A percentile compares a stretch with the other conserved stretches of the same genome.
These are phyloP conservation scores for Lentinula raphanica DNA, from an alignment of 768 basidiomycete species.

Conservation along the genomic window DNA sequence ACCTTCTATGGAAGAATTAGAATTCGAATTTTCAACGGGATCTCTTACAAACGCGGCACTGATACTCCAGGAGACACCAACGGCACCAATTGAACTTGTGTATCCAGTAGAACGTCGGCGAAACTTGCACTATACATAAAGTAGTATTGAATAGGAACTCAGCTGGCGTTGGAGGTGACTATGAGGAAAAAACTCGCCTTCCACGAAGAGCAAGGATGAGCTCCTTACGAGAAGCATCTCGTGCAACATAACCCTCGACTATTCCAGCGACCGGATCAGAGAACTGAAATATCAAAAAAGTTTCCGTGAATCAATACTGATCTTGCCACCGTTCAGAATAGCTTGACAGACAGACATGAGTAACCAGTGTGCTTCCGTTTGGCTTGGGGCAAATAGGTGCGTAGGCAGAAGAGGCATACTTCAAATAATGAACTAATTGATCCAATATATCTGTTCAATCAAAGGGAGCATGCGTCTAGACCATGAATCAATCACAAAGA, in stretches of 20 bases:
- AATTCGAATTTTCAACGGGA: background rate
- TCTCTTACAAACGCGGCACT: slow-evolving; percentile 31
- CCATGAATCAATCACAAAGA: background rate
- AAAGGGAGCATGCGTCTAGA: background rate
- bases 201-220: slow-evolving; percentile 46
- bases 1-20: slow-evolving; percentile 24
- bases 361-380: slow-evolving; percentile 42
- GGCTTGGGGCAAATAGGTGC: slow-evolving; percentile 39
- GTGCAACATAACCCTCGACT: slow-evolving; percentile 45
- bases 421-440: slow-evolving; percentile 48
- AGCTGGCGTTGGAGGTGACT: background rate
- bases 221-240: slow-evolving; percentile 40
- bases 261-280: slow-evolving; percentile 33
- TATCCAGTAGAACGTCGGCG: slow-evolving; percentile 37
- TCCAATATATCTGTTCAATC: slow-evolving; percentile 26
- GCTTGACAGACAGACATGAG: slow-evolving; percentile 18
- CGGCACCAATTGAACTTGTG: slow-evolving; percentile 36
- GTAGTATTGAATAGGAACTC: background rate
- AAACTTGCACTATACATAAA: slow-evolving; percentile 30
- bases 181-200: slow-evolving; percentile 29
- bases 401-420: slow-evolving; percentile 52
- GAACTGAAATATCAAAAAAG: slow-evolving; percentile 25
- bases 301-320: background rate
- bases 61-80: slow-evolving; percentile 40
- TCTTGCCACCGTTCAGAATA: background rate